phyloP scores from a whole-genome alignment of 202 grass and related monocot genomes.

The Bolboschoenoplectus hybrid region DNA sequence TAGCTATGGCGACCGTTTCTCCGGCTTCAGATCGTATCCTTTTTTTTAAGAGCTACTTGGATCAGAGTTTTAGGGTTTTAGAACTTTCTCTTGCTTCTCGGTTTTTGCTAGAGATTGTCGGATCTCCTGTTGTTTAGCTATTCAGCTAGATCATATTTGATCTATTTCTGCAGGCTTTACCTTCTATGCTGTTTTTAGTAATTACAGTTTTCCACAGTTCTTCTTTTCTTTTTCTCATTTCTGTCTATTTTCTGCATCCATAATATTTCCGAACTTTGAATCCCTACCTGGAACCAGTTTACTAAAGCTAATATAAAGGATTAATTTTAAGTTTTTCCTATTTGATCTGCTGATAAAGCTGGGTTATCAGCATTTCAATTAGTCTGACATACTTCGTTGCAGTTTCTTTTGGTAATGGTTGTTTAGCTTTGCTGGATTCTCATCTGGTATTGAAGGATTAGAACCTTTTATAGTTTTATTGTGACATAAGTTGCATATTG shows the following conservation, averaged over 20 bases:
- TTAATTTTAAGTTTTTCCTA: not conserved
- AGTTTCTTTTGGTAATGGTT: not conserved
- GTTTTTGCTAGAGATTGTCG: not conserved
- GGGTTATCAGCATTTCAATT: not conserved
- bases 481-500: not conserved
- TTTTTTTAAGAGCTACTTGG: constrained; percentile 4
- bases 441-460: not conserved
- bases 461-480: not conserved
- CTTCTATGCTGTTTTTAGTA: not conserved
- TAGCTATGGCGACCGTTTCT: constrained; percentile 50
- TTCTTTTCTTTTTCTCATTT: not conserved
- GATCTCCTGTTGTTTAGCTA: constrained; percentile 35
- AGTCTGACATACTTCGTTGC: not conserved
- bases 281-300: not conserved
- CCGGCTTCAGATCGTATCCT: constrained; percentile 76
- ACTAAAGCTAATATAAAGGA: constrained; percentile 16
- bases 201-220: not conserved
- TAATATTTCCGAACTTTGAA: not conserved
- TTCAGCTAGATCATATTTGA: not conserved
- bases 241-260: not conserved
- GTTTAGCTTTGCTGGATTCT: not conserved
- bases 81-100: constrained; percentile 5
- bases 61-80: constrained; percentile 31
- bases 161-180: not conserved
- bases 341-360: not conserved